A percentile compares a stretch with the other conserved stretches of the same genome.
These are phyloP conservation scores for Ambrosia artemisiifolia DNA, from an alignment of 129 eudicot genomes.

Conservation along the genomic window DNA sequence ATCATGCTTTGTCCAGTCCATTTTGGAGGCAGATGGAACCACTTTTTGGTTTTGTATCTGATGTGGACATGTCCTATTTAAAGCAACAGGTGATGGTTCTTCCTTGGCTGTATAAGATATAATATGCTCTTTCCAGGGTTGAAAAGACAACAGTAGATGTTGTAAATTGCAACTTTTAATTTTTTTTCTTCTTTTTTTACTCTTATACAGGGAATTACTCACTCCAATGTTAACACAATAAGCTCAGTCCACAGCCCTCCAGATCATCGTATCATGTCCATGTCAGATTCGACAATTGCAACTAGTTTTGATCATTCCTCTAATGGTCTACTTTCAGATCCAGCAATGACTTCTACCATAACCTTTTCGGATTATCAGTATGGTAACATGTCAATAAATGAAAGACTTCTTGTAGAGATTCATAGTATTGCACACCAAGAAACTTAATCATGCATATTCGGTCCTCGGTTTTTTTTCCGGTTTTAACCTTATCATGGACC, in stretches of 20 bases:
- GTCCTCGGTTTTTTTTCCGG: no score
- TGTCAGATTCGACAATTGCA: constrained; percentile 31
- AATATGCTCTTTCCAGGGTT: not conserved
- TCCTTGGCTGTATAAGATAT: not conserved
- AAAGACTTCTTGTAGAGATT: constrained; percentile 66
- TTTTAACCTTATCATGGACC: no score
- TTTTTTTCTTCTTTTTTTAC: not conserved
- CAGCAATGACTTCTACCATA: constrained; percentile 32
- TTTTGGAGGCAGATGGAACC: constrained; percentile 87
- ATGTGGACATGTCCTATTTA: constrained; percentile 46
- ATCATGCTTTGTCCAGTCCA: constrained; percentile 52
- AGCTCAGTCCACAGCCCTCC: constrained; percentile 28
- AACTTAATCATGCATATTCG: no score
- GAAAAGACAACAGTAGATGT: constrained; percentile 8
- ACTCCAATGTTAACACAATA: constrained; percentile 30
- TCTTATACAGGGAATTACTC: constrained; percentile 39
- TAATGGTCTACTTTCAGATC: constrained; percentile 49
- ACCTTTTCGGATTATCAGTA: constrained; percentile 49
- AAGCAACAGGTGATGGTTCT: constrained; percentile 54
- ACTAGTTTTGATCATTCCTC: constrained; percentile 42
- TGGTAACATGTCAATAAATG: constrained; percentile 55
- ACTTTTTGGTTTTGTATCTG: constrained; percentile 60
- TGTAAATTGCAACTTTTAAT: not conserved
- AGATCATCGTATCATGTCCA: constrained; percentile 28
- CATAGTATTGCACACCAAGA: constrained; percentile 71